These are phyloP conservation scores for Tremella yokohamensis DNA, from an alignment of 768 basidiomycete species.

Conservation along the genomic window DNA sequence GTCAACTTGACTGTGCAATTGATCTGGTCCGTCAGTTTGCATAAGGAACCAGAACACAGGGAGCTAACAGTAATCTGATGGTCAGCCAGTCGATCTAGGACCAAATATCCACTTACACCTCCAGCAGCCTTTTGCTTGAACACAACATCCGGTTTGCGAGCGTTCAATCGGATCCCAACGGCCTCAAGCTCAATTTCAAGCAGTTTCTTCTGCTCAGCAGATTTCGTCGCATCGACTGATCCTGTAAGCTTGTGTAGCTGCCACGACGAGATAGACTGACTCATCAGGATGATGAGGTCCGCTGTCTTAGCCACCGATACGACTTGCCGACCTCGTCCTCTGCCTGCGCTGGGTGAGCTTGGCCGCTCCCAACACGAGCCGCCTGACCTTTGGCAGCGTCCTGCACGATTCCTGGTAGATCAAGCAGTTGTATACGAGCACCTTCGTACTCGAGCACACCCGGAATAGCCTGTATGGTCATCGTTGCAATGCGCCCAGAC, in stretches of 20 bases:
- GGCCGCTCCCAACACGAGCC: background rate
- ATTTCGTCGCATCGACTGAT: constrained; percentile 51
- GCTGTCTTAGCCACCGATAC: constrained; percentile 87
- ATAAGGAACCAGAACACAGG: background rate
- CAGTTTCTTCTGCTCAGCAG: constrained; percentile 77
- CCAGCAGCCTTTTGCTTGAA: constrained; percentile 92
- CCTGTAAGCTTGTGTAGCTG: background rate
- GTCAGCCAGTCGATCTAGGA: constrained; percentile 13
- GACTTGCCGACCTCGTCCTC: constrained; percentile 92
- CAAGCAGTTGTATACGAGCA: constrained; percentile 84
- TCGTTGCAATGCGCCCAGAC: background rate
- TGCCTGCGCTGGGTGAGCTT: constrained; percentile 53
- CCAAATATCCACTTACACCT: constrained; percentile 60
- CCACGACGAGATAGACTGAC: constrained; percentile 26
- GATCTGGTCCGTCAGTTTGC: constrained; percentile 54
- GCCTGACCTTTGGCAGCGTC: constrained; percentile 50
- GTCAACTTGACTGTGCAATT: constrained; percentile 92
- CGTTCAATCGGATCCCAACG: constrained; percentile 92
- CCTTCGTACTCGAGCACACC: constrained; percentile 96
- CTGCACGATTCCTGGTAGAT: constrained; percentile 87
- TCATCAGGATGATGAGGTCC: constrained; percentile 71
- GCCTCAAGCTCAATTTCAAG: constrained; percentile 93
- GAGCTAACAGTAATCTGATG: constrained; percentile 65
- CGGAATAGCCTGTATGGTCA: constrained; percentile 66
- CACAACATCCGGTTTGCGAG: constrained; percentile 80